These are phyloP conservation scores for Fallopia convolvulus DNA, from an alignment of 148 eudicot species.

Conservation along the genomic window DNA sequence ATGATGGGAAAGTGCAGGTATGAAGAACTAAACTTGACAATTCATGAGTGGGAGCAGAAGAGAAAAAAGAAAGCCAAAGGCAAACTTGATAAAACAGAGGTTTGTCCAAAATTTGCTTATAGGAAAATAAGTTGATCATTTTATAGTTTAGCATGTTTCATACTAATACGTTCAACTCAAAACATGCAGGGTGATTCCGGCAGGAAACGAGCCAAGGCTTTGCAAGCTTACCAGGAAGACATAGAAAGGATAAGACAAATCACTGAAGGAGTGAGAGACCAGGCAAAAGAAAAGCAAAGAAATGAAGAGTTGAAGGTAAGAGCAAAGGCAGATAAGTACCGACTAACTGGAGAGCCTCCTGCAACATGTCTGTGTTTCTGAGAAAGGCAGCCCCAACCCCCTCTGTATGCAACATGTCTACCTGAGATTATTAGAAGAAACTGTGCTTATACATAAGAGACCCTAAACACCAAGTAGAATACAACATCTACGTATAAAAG, in stretches of 20 bases:
- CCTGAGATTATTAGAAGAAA: neutral
- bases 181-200: constrained; percentile 49
- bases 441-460: neutral
- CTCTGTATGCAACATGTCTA: constrained; percentile 1
- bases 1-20: constrained; percentile 37
- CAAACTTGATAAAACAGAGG: constrained; percentile 50
- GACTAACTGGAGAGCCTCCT: constrained; percentile 70
- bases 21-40: constrained; percentile 44
- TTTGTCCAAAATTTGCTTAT: constrained; percentile 16
- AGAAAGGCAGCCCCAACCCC: constrained; percentile 9
- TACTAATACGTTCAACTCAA: neutral
- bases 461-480: neutral
- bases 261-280: constrained; percentile 63
- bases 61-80: constrained; percentile 64
- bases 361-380: constrained; percentile 60
- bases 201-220: constrained; percentile 40
- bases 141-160: constrained; percentile 3
- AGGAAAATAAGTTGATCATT: neutral
- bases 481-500: neutral
- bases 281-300: constrained; percentile 55
- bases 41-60: constrained; percentile 68
- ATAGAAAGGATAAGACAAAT: constrained; percentile 48
- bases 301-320: constrained; percentile 62
- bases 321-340: constrained; percentile 69
- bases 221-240: constrained; percentile 36